Evolutionary conservation across 192 early-diverging fungal species (phyloP), one percentile per base, ranked within the genome.

Genomic region (Thamnidium elegans): DNA sequence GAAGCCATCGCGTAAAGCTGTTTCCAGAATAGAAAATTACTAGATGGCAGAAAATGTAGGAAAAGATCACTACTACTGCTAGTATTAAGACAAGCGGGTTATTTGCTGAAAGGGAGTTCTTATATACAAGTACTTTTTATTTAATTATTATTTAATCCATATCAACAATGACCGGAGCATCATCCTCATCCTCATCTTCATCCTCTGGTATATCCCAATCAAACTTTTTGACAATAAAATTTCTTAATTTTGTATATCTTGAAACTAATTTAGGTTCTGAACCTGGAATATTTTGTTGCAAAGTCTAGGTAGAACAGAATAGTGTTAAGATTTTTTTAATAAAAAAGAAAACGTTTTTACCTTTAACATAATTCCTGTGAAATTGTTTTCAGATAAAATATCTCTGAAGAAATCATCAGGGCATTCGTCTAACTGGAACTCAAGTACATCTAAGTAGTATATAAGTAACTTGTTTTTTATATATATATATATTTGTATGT

Each of bases 341-440:
- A n/a, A n/a, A n/a, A n/a, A n/a, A n/a, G n/a, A n/a, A n/a, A n/a
- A n/a, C n/a, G n/a, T 36, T 23, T 56, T 21, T 66, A 86, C 82
- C 75, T 76, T 70, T 62, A 86, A 50, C 62, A 79, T 55, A 43
- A 74, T 48, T 30, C 69, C 20, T 45, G 90, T 21, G 78, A 91
- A 92, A 66, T 86, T 82, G 62, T 83, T 78, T 68, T 82, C 79
- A 30, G 84, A 75, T 31, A 91, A 44, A 55, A 85, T 79, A 62
- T 92, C 83, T 36, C 79, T 48, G 71, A 88, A 89, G 72, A 94
- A 87, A 70, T 92, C 86, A 34, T 72, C 58, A 23, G 89, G 84
- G 66, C 84, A 92, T 61, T 86, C 89, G 58, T 81, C 78, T 17
- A 93, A 74, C 61, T 91, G 89, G 17, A 73, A 65, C 5, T 72